Base-by-base conservation (phyloP, 2,329 filamentous ascomycete genomes). In the Penicillium hordei region DNA sequence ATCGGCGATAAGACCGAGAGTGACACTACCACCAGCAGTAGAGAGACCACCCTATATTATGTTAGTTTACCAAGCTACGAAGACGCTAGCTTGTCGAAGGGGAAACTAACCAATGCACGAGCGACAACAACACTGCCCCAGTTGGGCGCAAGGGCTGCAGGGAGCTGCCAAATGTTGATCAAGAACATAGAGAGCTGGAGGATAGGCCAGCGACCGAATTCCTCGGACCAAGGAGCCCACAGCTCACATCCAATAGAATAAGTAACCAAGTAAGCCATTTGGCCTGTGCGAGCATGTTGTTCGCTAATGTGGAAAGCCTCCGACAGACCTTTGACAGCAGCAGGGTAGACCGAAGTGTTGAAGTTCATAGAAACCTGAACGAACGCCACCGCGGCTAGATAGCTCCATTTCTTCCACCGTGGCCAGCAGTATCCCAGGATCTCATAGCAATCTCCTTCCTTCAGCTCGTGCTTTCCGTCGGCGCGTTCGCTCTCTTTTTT, bases 191-290 rank as follows among this genome's bases (percentile, higher is more conserved):
- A 89, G 38, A 83, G 76, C 79, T 92, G 89, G 48, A 92, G 81
- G 48, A 92, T 82, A 1, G 86, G 86, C 80, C 85, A 88, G 46
- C 90, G 83, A 17, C 90, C 90, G 46, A 92, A 81, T 68, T 93
- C 90, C 72, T 93, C 90, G 33, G 84, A 88, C 88, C 89, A 93
- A 0, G 90, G 90, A 0, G 90, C 90, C 90, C 90, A 93, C 0
- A 92, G 80, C 73, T 93, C 90, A 69, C 90, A 93, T 12, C 90
- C 90, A 69, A 93, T 90, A 33, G 89, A 89, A 70, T 93, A 93
- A 2, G 85, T 76, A 51, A 93, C 81, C 23, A 93, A 76, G 75
- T 92, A 93, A 63, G 90, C 83, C 74, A 89, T 86, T 60, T 89
- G 88, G 61, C 89, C 89, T 38, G 84, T 81, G 49, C 89, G 83